Percentiles rank a stretch among this genome's conserved stretches.
Conservation (phyloP, 164 flowering plant species). For the Aristolochia contorta region DNA sequence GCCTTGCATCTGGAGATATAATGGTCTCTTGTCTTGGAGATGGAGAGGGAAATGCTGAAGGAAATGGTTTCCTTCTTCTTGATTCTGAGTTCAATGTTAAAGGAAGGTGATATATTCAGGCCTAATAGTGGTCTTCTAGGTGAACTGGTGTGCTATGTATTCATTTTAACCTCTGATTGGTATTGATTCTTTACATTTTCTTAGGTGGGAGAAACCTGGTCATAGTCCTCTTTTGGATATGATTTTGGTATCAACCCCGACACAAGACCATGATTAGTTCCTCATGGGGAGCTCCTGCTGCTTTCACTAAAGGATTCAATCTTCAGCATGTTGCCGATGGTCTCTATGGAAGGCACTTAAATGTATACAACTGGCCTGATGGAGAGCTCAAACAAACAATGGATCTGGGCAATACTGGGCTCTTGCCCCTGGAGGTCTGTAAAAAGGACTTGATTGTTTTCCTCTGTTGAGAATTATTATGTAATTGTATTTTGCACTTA, state of each 20-base stretch:
- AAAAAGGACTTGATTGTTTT: not conserved
- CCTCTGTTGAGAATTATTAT: not conserved
- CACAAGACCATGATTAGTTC: constrained; percentile 93
- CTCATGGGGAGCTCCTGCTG: constrained; percentile 98
- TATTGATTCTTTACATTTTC: not conserved
- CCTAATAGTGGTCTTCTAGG: no score
- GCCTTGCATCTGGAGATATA: constrained; percentile 94
- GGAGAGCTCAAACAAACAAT: constrained; percentile 87
- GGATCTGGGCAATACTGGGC: constrained; percentile 85
- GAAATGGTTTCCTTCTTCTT: constrained; percentile 93
- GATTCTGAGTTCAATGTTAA: constrained; percentile 93
- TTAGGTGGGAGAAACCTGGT: constrained; percentile 98
- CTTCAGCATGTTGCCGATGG: constrained; percentile 88
- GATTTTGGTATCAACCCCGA: constrained; percentile 99
- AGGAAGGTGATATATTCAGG: constrained; percentile 51
- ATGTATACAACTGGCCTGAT: constrained; percentile 91
- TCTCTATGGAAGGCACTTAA: constrained; percentile 77
- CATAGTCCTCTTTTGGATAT: constrained; percentile 83
- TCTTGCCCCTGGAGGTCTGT: constrained; percentile 77
- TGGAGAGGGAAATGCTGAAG: constrained; percentile 81
- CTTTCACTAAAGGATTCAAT: constrained; percentile 83
- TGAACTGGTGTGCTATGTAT: no score
- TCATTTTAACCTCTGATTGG: no score
- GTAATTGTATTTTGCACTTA: not conserved
- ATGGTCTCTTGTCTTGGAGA: constrained; percentile 95